A percentile compares a stretch with the other conserved stretches of the same genome.
These are phyloP conservation scores for Lablab purpureus DNA, from an alignment of 306 rosid genomes.

Conservation along the genomic window DNA sequence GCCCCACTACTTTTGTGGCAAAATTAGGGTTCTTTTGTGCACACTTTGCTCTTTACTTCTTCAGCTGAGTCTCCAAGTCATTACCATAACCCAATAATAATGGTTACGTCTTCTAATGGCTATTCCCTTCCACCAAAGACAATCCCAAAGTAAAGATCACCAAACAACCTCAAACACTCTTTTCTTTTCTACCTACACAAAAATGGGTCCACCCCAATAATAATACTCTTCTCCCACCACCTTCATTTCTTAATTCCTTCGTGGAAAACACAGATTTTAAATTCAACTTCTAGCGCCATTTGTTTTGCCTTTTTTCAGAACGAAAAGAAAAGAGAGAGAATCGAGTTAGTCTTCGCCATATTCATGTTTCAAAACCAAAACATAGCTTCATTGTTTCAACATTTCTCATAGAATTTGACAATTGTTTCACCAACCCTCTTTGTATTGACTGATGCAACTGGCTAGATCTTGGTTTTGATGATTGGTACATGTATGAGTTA, in stretches of 20 bases:
- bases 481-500: slow-evolving; percentile 23
- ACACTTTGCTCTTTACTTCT: slow-evolving; percentile 37
- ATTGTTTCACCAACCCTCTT: no score
- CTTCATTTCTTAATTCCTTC: slow-evolving; percentile 18
- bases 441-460: neutral
- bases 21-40: slow-evolving; percentile 38
- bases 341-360: no score
- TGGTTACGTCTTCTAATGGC: slow-evolving; percentile 50
- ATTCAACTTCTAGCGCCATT: slow-evolving; percentile 37
- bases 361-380: no score
- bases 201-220: slow-evolving; percentile 40
- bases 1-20: slow-evolving; percentile 51
- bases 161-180: slow-evolving; percentile 39
- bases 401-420: no score
- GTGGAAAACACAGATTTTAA: neutral
- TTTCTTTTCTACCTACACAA: slow-evolving; percentile 26
- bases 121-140: slow-evolving; percentile 47
- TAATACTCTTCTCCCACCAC: neutral
- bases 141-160: slow-evolving; percentile 30
- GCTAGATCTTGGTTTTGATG: slow-evolving; percentile 27
- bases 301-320: no score
- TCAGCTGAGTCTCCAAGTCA: slow-evolving; percentile 32
- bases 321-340: no score
- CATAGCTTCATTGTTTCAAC: no score
- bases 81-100: slow-evolving; percentile 40